Percentiles rank a stretch among this genome's conserved stretches.
Conservation (phyloP, 768 basidiomycete species). For the Rubroboletus pulcherrimus region DNA sequence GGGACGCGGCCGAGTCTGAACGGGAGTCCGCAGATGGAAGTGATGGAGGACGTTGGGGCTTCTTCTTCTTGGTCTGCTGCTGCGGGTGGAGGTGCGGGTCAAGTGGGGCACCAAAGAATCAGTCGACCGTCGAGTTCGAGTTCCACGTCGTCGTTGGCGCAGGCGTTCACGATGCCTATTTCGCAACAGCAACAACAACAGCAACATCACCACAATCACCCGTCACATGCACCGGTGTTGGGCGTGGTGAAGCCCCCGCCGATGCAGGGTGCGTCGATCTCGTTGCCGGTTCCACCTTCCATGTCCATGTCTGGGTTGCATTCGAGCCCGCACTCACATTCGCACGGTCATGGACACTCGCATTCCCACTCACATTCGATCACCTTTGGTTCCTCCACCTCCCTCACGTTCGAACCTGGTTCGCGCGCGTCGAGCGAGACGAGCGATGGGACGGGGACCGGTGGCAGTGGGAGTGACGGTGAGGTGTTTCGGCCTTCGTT, state of each 20-base stretch:
- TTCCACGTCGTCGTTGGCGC: slow-evolving; percentile 38
- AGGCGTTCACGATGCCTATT: slow-evolving; percentile 35
- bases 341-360: background rate
- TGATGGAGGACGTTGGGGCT: background rate
- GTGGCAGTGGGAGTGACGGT: slow-evolving; percentile 30
- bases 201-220: background rate
- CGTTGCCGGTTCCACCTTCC: slow-evolving; percentile 32
- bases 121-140: slow-evolving; percentile 38
- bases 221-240: background rate
- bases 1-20: slow-evolving; percentile 20
- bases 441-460: slow-evolving; percentile 31
- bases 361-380: slow-evolving; percentile 4
- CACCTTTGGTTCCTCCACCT: slow-evolving; percentile 3
- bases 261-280: slow-evolving; percentile 30
- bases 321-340: slow-evolving; percentile 1
- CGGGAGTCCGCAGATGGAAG: slow-evolving; percentile 17
- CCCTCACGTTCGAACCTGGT: slow-evolving; percentile 20
- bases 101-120: slow-evolving; percentile 19
- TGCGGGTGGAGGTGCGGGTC: background rate
- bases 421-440: slow-evolving; percentile 31
- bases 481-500: slow-evolving; percentile 54
- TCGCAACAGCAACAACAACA: slow-evolving; percentile 6
- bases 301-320: slow-evolving; percentile 14
- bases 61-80: background rate
- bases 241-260: slow-evolving; percentile 23